phyloP scores from a whole-genome alignment of 345 rosid species.

The Linum usitatissimum region DNA sequence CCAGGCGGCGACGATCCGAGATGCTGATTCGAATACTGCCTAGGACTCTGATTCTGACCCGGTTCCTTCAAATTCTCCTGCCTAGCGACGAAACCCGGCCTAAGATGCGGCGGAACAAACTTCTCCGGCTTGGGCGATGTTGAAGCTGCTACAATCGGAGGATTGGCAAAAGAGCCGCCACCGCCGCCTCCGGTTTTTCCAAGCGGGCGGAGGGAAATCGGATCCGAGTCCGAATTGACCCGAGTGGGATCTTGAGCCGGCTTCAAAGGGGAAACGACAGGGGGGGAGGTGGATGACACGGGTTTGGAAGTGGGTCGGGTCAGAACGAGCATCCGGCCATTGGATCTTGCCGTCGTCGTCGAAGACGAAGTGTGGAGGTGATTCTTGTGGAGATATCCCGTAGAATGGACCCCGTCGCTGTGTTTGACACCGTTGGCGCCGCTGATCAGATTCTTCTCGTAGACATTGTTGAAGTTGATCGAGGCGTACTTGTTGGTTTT shows the following conservation, averaged over 20 bases:
- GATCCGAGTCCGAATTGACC: conserved; percentile 25
- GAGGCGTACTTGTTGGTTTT: conserved; percentile 64
- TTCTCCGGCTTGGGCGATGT: conserved; percentile 33
- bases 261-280: conserved; percentile 9
- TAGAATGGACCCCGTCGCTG: conserved; percentile 19
- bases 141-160: conserved; percentile 10
- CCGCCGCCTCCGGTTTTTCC: conserved; percentile 46
- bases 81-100: conserved; percentile 64
- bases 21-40: conserved; percentile 14
- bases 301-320: conserved; percentile 59
- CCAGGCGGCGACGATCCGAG: conserved; percentile 28
- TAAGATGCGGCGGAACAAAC: conserved; percentile 91
- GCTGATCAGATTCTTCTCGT: conserved; percentile 34
- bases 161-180: conserved; percentile 12
- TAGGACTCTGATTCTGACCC: conserved; percentile 4
- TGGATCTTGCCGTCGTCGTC: conserved; percentile 18
- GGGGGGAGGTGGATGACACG: conserved; percentile 12
- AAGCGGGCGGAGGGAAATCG: conserved; percentile 55
- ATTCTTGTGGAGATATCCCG: conserved; percentile 16
- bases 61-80: conserved; percentile 33
- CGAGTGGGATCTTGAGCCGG: conserved; percentile 17
- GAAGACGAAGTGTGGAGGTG: conserved; percentile 11
- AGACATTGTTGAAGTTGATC: conserved; percentile 63
- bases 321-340: conserved; percentile 88
- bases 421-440: conserved; percentile 13